Percentiles rank a stretch among this genome's conserved stretches.
phyloP scores from a whole-genome alignment of 2,329 filamentous ascomycete genomes.

The Ceratocystiopsis minuta region DNA sequence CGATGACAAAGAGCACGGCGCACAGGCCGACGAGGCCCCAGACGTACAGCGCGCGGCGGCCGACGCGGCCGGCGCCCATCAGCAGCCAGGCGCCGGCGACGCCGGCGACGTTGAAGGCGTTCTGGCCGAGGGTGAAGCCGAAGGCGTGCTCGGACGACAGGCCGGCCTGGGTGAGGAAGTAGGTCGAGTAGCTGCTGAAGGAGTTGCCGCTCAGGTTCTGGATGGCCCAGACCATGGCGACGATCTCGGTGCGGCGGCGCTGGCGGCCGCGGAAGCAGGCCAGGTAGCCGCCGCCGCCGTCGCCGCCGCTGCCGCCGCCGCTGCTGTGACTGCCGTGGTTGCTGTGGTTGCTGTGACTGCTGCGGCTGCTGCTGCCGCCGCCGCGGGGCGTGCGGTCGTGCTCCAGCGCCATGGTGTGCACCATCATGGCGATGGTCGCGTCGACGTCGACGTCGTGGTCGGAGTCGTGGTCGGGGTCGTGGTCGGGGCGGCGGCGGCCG shows the following conservation, averaged over 20 bases:
- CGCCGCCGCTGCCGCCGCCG: too few species aligned
- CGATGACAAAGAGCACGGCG: slow-evolving; percentile 63
- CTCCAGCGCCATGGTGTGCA: slow-evolving; percentile 70
- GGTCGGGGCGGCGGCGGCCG: slow-evolving; percentile 26
- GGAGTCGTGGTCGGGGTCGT: slow-evolving; percentile 34
- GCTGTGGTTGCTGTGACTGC: too few species aligned
- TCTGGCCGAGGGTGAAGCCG: slow-evolving; percentile 44
- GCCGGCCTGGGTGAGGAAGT: slow-evolving; percentile 43
- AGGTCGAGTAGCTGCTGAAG: slow-evolving; percentile 48
- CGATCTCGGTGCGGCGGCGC: slow-evolving; percentile 56
- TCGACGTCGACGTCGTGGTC: slow-evolving; percentile 62
- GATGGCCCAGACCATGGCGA: slow-evolving; percentile 46
- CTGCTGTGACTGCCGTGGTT: too few species aligned
- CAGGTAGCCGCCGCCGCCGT: slow-evolving; percentile 43
- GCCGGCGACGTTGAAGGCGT: slow-evolving; percentile 59
- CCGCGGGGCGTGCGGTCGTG: too few species aligned
- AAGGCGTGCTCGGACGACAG: slow-evolving; percentile 34
- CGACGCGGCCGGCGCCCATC: slow-evolving; percentile 49
- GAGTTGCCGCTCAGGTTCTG: slow-evolving; percentile 46
- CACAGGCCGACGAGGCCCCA: slow-evolving; percentile 58
- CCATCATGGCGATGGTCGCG: slow-evolving; percentile 82
- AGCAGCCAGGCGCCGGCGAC: slow-evolving; percentile 69
- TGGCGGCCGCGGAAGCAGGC: slow-evolving; percentile 76
- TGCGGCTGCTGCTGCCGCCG: too few species aligned
- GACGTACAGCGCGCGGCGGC: slow-evolving; percentile 59